Base-by-base conservation (phyloP, 352 stramenopile species). In the Vaucheria bursata region DNA sequence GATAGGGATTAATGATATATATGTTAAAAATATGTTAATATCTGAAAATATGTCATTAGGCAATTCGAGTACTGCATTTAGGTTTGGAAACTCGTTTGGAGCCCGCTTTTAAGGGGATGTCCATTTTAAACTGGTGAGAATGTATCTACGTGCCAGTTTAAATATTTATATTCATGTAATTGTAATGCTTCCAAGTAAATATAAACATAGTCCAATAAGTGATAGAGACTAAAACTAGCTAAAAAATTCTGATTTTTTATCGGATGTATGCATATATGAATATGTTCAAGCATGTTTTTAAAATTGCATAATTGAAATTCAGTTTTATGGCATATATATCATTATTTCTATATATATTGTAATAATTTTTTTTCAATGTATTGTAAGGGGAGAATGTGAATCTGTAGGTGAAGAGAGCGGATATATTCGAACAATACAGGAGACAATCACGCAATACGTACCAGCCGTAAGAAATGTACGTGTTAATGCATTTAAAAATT, bases 51-150 rank as follows among this genome's bases (percentile, higher is more conserved):
- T 12, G 18, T 34, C 4, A 67, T 59, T 73, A 83, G 71, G 90
- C 93, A 4, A 96, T 98, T 81, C 94, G 94, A 52, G 95, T 95
- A 33, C 90, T 99, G 38, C 93, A 98, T 0, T 89, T 87, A 38
- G 93, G 93, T 34, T 80, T 98, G 29, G 92, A 97, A 77, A 92
- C 90, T 18, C 84, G 92, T 37, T 73, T 97, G 1, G 93, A 98
- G 31, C 87, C 91, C 67, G 88, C 94, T 25, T 84, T 98, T 64
- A 90, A 87, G 37, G 88, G 88, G 18, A 95, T 98, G 85, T 86
- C 87, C 45, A 88, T 89, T 37, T 93, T 89, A 12, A 97, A 98
- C 75, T 98, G 95, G 95, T 69, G 18, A 18, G 59, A 34, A 8
- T 18, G 6, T 4, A 6, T 18, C 6, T 12, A 12, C 5, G 5